Base-by-base conservation (phyloP, 2,329 filamentous ascomycete species). In the Colletotrichum spaethianum region DNA sequence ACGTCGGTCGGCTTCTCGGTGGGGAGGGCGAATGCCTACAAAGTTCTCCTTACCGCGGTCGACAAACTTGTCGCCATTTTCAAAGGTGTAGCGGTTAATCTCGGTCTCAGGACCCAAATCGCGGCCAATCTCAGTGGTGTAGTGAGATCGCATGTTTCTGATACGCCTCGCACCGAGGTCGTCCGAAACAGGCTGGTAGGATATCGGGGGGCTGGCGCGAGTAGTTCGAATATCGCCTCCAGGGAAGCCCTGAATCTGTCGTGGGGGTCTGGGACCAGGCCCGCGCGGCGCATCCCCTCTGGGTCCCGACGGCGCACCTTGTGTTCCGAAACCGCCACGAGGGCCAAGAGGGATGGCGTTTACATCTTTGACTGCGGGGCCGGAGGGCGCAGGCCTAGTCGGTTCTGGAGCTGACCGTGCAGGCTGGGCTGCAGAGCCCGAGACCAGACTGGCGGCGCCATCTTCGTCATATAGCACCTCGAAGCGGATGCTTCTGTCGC, bases 11-110 rank as follows among this genome's bases (percentile, higher is more conserved):
- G 80, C 81, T 76, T 89, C 87, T 12, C 88, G 83, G 72, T 89
- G 86, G 1, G 90, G 90, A 31, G 89, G 90, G 31, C 90, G 84
- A 72, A 92, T 91, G 20, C 90, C 90, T 59, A 90, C 83, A 77
- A 92, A 92, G 46, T 92, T 90, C 79, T 95, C 93, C 20, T 90
- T 90, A 18, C 93, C 93, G 65, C 91, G 87, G 79, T 95, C 93
- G 55, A 95, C 92, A 65, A 95, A 90, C 7, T 82, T 78, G 72
- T 91, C 89, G 0, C 86, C 87, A 67, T 91, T 84, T 79, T 94
- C 92, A 76, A 95, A 95, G 0, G 91, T 92, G 79, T 94, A 94
- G 40, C 93, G 87, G 78, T 93, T 91, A 81, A 89, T 89, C 62
- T 86, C 82, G 73, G 84, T 80, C 63, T 86, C 82, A 73, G 84